Evolutionary conservation across 1,139 yeast species (phyloP).

Genomic region (Magnusiomyces tetraspermus): DNA sequence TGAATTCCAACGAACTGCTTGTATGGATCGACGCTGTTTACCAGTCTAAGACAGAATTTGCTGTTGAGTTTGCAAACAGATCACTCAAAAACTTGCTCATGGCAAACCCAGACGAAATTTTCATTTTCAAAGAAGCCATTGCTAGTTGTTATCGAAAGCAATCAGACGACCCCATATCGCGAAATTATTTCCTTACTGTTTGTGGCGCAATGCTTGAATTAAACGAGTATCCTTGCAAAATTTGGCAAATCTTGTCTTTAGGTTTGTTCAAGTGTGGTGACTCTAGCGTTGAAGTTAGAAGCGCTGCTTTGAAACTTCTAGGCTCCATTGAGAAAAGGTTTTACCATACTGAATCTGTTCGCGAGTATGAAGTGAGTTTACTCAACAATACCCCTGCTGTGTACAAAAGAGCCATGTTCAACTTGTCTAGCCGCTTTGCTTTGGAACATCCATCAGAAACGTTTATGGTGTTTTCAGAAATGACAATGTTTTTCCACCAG

Average conservation of each 20-base stretch:
- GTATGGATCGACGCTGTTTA: conserved; percentile 72
- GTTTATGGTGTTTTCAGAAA: conserved; percentile 55
- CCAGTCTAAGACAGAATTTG: conserved; percentile 47
- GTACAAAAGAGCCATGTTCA: conserved; percentile 66
- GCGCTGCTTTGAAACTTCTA: conserved; percentile 51
- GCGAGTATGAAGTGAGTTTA: conserved; percentile 50
- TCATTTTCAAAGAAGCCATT: conserved; percentile 54
- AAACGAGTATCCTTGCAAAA: conserved; percentile 38
- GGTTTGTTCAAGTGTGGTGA: conserved; percentile 65
- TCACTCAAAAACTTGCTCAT: conserved; percentile 62
- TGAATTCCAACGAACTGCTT: conserved; percentile 60
- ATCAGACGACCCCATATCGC: conserved; percentile 40
- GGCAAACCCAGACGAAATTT: conserved; percentile 48
- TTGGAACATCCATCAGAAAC: conserved; percentile 49
- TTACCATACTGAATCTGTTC: conserved; percentile 40
- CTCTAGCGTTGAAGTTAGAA: conserved; percentile 49
- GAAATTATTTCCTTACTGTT: conserved; percentile 61
- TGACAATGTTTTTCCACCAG: conserved; percentile 58
- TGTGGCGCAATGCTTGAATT: conserved; percentile 49
- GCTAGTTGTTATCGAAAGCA: conserved; percentile 50
- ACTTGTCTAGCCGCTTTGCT: conserved; percentile 55
- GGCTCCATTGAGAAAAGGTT: conserved; percentile 46
- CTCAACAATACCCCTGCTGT: conserved; percentile 61
- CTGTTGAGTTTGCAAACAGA: conserved; percentile 55
- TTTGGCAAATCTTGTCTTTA: conserved; percentile 52